Evolutionary conservation across 768 basidiomycete genomes (phyloP).

Genomic region (Ramaria sp.): DNA sequence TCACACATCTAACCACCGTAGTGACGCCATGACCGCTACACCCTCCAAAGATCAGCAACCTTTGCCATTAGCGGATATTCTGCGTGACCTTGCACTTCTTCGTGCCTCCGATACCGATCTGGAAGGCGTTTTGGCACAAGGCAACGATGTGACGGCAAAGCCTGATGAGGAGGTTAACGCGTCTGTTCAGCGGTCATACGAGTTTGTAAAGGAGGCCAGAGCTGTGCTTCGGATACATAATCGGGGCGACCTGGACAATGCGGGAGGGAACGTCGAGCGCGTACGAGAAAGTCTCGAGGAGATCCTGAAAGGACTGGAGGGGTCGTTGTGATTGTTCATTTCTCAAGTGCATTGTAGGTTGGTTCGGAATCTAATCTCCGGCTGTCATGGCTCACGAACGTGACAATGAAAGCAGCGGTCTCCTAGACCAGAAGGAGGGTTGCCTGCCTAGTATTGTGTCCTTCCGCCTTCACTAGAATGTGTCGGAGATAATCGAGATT

Average conservation of each 20-base stretch:
- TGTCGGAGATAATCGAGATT: no score
- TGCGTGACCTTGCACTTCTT: conserved; percentile 65
- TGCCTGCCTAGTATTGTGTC: no score
- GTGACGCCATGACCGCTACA: background rate
- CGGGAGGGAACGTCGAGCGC: conserved; percentile 45
- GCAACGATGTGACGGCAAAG: conserved; percentile 1
- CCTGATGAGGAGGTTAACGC: conserved; percentile 17
- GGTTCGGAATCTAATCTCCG: no score
- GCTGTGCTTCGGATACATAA: conserved; percentile 44
- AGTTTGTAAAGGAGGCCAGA: conserved; percentile 49
- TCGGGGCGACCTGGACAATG: conserved; percentile 38
- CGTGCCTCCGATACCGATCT: conserved; percentile 45
- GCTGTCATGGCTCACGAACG: no score
- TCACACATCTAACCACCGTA: background rate
- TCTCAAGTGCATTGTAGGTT: background rate
- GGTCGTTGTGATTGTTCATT: background rate
- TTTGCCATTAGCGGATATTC: conserved; percentile 45
- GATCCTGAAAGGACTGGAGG: conserved; percentile 24
- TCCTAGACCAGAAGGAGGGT: no score
- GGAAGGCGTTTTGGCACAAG: conserved; percentile 17
- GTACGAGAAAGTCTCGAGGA: conserved; percentile 47
- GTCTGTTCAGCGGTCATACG: conserved; percentile 43
- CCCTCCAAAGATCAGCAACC: background rate
- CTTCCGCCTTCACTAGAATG: no score
- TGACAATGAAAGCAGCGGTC: no score